Evolutionary conservation across 805 yeast genomes (phyloP).

Genomic region (Kregervanrija fluxuum): DNA sequence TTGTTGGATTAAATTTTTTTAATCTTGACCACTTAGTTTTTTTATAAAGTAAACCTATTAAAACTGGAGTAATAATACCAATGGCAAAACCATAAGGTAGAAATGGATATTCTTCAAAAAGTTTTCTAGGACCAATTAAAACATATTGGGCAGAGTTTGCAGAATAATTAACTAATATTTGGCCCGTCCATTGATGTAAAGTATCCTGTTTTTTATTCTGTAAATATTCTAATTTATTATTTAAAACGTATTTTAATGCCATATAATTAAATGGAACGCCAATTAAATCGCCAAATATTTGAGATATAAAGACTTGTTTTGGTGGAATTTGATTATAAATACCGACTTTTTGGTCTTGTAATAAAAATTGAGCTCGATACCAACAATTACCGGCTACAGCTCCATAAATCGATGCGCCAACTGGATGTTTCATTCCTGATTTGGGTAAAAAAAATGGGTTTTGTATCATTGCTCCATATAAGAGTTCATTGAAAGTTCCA

Average conservation of each 20-base stretch:
- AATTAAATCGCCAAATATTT: constrained; percentile 42
- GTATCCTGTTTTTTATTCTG: constrained; percentile 31
- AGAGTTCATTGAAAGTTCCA: constrained; percentile 44
- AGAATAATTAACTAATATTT: constrained; percentile 32
- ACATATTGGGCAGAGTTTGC: constrained; percentile 47
- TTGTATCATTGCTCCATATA: constrained; percentile 41
- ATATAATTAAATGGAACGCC: constrained; percentile 48
- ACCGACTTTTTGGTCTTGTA: constrained; percentile 40
- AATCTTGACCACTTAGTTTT: constrained; percentile 12
- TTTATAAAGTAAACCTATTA: constrained; percentile 19
- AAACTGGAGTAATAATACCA: constrained; percentile 34
- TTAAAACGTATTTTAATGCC: constrained; percentile 41
- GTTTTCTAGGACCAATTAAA: constrained; percentile 39
- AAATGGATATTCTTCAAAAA: constrained; percentile 35
- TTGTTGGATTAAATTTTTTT: constrained; percentile 39
- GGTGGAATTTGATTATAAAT: constrained; percentile 51
- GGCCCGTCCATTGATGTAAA: constrained; percentile 47
- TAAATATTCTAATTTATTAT: constrained; percentile 29
- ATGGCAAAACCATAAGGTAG: constrained; percentile 38
- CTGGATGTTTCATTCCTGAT: constrained; percentile 32
- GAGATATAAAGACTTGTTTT: constrained; percentile 40
- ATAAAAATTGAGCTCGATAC: constrained; percentile 39
- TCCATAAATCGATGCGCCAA: constrained; percentile 42
- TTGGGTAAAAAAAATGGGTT: constrained; percentile 14
- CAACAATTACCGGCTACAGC: constrained; percentile 49